Evolutionary conservation across 2,329 filamentous ascomycete genomes (phyloP).

Genomic region (Diplocarpon mali): DNA sequence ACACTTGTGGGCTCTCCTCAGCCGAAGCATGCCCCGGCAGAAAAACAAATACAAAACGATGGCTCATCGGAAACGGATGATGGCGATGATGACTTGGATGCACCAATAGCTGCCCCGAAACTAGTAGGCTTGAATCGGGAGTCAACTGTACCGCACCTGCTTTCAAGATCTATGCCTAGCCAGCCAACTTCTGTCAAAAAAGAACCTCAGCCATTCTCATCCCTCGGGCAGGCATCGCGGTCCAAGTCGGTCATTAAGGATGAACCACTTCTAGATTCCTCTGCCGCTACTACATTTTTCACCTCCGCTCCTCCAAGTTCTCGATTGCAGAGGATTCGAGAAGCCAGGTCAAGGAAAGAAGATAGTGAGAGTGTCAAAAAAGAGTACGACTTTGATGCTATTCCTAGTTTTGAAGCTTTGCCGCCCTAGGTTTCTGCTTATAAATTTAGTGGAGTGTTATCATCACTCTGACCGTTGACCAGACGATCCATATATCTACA

Average conservation of each 20-base stretch:
- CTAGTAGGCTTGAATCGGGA: constrained; percentile 3
- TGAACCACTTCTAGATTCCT: not conserved
- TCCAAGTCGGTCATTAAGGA: not conserved
- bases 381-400: constrained; percentile 14
- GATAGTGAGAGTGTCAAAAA: constrained; percentile 13
- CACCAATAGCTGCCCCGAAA: constrained; percentile 18
- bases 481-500: not conserved
- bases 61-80: constrained; percentile 18
- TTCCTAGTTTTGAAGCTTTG: constrained; percentile 19
- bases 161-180: not conserved
- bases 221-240: not conserved
- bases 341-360: constrained; percentile 14
- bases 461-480: too few species aligned
- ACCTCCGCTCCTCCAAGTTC: not conserved
- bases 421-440: not conserved
- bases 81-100: constrained; percentile 25
- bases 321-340: constrained; percentile 15
- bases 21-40: constrained; percentile 2
- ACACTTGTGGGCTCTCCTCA: constrained; percentile 8
- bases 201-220: not conserved
- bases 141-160: not conserved
- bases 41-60: not conserved
- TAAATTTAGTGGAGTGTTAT: too few species aligned
- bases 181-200: not conserved
- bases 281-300: too few species aligned